A percentile compares a stretch with the other conserved stretches of the same genome.
These are phyloP conservation scores for Psilocybe cyanescens DNA, from an alignment of 768 basidiomycete genomes.

Conservation along the genomic window DNA sequence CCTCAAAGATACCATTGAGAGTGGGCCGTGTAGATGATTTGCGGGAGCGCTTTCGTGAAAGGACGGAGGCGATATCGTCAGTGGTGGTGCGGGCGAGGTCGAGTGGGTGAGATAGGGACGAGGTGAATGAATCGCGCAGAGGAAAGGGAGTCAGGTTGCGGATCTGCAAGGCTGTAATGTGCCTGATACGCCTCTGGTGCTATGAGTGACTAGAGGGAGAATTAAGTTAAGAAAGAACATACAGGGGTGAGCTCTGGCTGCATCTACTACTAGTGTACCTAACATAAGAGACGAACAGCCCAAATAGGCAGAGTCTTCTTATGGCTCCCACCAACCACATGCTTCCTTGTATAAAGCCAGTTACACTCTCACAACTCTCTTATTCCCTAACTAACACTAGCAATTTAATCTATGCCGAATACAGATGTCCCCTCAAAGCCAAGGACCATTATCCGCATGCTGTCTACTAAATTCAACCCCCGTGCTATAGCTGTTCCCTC, in stretches of 20 bases:
- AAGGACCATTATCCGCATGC: background rate
- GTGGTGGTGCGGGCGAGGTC: constrained; percentile 54
- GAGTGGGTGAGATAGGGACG: constrained; percentile 70
- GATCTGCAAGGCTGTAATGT: constrained; percentile 74
- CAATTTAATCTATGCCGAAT: no score
- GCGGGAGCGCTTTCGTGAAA: constrained; percentile 61
- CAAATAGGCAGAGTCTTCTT: background rate
- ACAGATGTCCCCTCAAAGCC: background rate
- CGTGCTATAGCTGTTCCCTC: background rate
- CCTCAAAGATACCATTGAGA: constrained; percentile 36
- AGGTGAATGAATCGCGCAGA: constrained; percentile 75
- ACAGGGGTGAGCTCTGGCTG: constrained; percentile 23
- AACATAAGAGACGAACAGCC: background rate
- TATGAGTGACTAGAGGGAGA: constrained; percentile 6
- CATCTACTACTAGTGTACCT: constrained; percentile 16
- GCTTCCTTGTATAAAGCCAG: background rate
- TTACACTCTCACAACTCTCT: background rate
- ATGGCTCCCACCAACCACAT: background rate
- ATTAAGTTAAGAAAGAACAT: constrained; percentile 6
- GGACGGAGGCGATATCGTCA: constrained; percentile 63
- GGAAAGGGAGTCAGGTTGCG: constrained; percentile 87
- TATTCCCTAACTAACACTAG: background rate
- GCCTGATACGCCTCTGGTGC: constrained; percentile 68
- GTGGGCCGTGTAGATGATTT: constrained; percentile 61
- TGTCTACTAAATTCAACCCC: background rate